These are phyloP conservation scores for Curvularia eragrostidis DNA, from an alignment of 2,329 filamentous ascomycete genomes.

Conservation along the genomic window DNA sequence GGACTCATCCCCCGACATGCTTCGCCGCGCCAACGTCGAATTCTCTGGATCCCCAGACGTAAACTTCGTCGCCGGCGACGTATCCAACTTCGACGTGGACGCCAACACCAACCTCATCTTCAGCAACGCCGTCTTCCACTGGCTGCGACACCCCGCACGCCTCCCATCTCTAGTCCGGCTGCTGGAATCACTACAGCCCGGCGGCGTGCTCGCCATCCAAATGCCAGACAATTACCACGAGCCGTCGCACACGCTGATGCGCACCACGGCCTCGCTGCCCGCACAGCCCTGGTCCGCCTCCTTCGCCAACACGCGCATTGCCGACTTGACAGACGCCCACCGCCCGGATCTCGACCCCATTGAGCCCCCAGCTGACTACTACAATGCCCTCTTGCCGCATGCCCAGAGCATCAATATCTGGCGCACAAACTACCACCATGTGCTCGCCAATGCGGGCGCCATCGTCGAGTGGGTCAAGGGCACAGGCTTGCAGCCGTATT, in stretches of 20 bases:
- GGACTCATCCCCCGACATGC: constrained; percentile 64
- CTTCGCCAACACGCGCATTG: constrained; percentile 32
- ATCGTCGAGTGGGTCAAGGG: constrained; percentile 68
- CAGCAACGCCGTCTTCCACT: constrained; percentile 67
- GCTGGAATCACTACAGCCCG: constrained; percentile 50
- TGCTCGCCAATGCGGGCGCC: constrained; percentile 55
- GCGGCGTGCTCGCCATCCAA: constrained; percentile 63
- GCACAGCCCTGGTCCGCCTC: constrained; percentile 50
- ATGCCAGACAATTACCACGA: constrained; percentile 60
- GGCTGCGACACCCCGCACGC: constrained; percentile 56
- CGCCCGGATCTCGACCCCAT: constrained; percentile 57
- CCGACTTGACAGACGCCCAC: constrained; percentile 7
- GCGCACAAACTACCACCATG: constrained; percentile 62
- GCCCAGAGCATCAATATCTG: constrained; percentile 58
- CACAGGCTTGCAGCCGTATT: constrained; percentile 62
- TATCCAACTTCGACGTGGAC: constrained; percentile 51
- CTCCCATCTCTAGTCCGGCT: constrained; percentile 56
- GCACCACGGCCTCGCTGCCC: constrained; percentile 45
- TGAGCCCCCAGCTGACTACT: constrained; percentile 56
- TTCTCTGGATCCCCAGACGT: constrained; percentile 41
- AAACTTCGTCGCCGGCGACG: constrained; percentile 57
- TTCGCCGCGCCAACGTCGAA: constrained; percentile 54
- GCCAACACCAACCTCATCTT: constrained; percentile 53
- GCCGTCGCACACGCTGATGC: constrained; percentile 60
- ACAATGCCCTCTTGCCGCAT: constrained; percentile 56